Conservation (phyloP, 768 basidiomycete genomes). For the Naematelia encephala region DNA sequence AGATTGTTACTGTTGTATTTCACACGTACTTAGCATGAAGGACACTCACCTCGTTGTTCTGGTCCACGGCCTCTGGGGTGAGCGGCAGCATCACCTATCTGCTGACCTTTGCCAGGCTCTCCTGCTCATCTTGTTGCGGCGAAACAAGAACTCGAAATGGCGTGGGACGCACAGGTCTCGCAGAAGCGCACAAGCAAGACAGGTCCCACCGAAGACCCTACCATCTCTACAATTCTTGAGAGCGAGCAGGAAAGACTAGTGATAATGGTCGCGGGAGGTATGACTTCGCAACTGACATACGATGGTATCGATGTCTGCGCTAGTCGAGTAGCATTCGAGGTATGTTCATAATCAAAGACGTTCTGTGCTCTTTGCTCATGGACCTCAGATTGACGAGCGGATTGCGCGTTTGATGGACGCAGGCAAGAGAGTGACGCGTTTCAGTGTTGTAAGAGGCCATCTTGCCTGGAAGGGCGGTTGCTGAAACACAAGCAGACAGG, state of each 20-base stretch:
- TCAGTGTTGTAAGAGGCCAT: constrained; percentile 29
- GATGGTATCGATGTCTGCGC: constrained; percentile 43
- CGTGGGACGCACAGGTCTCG: not conserved
- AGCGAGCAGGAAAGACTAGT: constrained; percentile 19
- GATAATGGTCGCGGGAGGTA: constrained; percentile 35
- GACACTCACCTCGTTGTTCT: constrained; percentile 35
- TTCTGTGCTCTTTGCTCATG: not conserved
- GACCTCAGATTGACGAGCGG: constrained; percentile 23
- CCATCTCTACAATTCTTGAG: not conserved
- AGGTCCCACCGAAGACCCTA: constrained; percentile 1
- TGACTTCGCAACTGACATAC: constrained; percentile 35
- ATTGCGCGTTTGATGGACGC: constrained; percentile 18
- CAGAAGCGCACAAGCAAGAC: not conserved
- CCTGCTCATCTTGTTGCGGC: constrained; percentile 17
- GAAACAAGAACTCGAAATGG: constrained; percentile 6
- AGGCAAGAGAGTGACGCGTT: constrained; percentile 24
- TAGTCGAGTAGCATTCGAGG: constrained; percentile 36
- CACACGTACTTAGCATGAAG: not conserved
- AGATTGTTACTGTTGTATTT: not conserved
- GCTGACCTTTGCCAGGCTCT: constrained; percentile 1
- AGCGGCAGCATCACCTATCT: not conserved
- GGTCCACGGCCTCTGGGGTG: constrained; percentile 43
- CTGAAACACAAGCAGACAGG: constrained; percentile 17
- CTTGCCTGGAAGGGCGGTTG: not conserved
- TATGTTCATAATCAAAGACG: constrained; percentile 2